Evolutionary conservation across 805 yeast species (phyloP).

Genomic region (Lipomyces kockii): DNA sequence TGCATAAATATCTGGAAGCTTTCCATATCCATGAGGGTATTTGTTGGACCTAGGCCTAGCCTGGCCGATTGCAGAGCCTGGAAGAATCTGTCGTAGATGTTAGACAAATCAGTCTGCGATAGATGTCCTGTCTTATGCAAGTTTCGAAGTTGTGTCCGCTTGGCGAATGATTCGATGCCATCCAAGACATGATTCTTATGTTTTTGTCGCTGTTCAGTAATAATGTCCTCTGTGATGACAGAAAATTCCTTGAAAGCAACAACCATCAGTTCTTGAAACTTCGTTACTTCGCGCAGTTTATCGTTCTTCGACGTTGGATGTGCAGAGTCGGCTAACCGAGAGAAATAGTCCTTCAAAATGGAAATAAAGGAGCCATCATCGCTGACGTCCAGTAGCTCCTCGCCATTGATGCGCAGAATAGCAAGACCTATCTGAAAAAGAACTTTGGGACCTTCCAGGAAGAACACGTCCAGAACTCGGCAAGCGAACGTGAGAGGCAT

Average conservation of each 20-base stretch:
- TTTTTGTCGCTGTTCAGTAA: conserved; percentile 68
- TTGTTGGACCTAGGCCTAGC: conserved; percentile 51
- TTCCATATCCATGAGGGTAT: conserved; percentile 72
- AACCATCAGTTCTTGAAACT: conserved; percentile 86
- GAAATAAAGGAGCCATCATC: conserved; percentile 94
- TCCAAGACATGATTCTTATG: conserved; percentile 77
- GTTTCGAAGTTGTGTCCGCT: conserved; percentile 87
- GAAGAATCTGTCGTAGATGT: conserved; percentile 84
- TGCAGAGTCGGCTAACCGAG: conserved; percentile 70
- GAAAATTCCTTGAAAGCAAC: conserved; percentile 92
- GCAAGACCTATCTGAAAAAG: conserved; percentile 94
- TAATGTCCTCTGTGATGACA: conserved; percentile 73
- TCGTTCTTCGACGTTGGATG: conserved; percentile 72
- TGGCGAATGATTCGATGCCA: conserved; percentile 88
- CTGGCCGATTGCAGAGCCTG: conserved; percentile 68
- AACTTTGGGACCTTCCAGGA: conserved; percentile 85
- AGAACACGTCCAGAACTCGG: conserved; percentile 86
- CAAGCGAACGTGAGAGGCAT: conserved; percentile 96
- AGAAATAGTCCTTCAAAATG: conserved; percentile 80
- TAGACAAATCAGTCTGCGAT: conserved; percentile 60
- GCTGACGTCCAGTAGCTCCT: conserved; percentile 71
- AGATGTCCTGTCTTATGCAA: conserved; percentile 74
- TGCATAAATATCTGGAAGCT: conserved; percentile 76
- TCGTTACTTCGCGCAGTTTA: conserved; percentile 69
- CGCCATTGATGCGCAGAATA: conserved; percentile 85